These are phyloP conservation scores for Francoa sonchifolia DNA, from an alignment of 441 rosid genomes.

Conservation along the genomic window DNA sequence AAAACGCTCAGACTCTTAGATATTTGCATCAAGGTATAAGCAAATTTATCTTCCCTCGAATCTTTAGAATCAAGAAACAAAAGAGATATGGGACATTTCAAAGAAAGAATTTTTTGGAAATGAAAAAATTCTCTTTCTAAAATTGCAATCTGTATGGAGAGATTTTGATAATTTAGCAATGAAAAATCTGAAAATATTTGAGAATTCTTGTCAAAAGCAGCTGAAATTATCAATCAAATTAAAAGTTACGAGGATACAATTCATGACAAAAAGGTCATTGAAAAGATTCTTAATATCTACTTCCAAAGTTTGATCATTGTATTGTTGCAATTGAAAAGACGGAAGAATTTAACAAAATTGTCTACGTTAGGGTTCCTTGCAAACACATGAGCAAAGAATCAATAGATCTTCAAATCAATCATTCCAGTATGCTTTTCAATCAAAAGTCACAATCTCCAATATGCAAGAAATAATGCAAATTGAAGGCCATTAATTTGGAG, in stretches of 20 bases:
- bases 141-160: neutral
- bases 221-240: neutral
- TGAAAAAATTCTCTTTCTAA: neutral
- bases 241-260: neutral
- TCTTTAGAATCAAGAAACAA: neutral
- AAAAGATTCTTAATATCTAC: neutral
- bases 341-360: no score
- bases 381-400: neutral
- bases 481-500: no score
- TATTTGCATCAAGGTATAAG: neutral
- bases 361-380: neutral
- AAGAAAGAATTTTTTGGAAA: neutral
- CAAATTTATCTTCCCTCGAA: neutral
- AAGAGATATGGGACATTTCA: neutral
- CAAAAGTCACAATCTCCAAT: no score
- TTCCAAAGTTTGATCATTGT: neutral
- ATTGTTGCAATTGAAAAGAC: neutral
- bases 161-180: slow-evolving; percentile 2
- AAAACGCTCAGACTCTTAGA: no score
- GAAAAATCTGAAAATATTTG: neutral
- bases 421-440: neutral
- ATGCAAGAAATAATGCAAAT: no score
- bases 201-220: neutral
- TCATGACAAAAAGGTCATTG: no score
- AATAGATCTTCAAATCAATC: neutral